Evolutionary conservation across 371 early-diverging fungal species (phyloP), one percentile per base, ranked within the genome.

Genomic region (Apophysomyces ossiformis): DNA sequence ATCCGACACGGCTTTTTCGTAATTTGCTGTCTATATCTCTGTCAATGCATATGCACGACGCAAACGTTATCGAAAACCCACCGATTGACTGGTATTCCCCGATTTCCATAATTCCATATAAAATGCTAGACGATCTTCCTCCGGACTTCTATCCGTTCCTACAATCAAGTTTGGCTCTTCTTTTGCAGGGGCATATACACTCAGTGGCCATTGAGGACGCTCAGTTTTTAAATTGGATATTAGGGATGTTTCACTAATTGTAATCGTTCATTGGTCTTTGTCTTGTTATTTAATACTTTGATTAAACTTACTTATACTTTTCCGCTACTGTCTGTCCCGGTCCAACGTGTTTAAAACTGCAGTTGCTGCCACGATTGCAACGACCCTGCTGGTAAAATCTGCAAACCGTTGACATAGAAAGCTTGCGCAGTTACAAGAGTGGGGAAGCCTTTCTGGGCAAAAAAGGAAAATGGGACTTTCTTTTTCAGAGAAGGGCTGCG

Each of bases 121-220:
- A 63, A 79, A 89, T 57, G 72, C 70, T 35, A 82, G 62, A 15
- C 89, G 80, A 65, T 86, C 83, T 61, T 89, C 89, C 64, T 89
- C 89, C 15, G 78, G 76, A 63, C 83, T 83, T 65, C 72, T 64
- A 57, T 89, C 89, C 7, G 78, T 78, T 13, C 87, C 89, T 1
- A 79, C 78, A 60, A 89, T 81, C 63, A 89, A 38, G 47, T 87
- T 89, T 13, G 87, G 87, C 54, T 89, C 89, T 54, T 85, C 87
- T 68, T 89, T 89, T 50, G 84, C 87, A 39, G 89, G 89, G 7
- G 76, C 89, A 72, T 78, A 89, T 3, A 84, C 83, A 62, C 85
- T 84, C 0, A 85, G 65, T 38, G 69, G 76, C 69, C 85, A 84
- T 9, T 70, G 18, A 4, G 89, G 87, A 45, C 85, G 72, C 46